Evolutionary conservation across 345 rosid genomes (phyloP), one percentile per base, ranked within the genome.

Genomic region (Lenwebbia sp.): DNA sequence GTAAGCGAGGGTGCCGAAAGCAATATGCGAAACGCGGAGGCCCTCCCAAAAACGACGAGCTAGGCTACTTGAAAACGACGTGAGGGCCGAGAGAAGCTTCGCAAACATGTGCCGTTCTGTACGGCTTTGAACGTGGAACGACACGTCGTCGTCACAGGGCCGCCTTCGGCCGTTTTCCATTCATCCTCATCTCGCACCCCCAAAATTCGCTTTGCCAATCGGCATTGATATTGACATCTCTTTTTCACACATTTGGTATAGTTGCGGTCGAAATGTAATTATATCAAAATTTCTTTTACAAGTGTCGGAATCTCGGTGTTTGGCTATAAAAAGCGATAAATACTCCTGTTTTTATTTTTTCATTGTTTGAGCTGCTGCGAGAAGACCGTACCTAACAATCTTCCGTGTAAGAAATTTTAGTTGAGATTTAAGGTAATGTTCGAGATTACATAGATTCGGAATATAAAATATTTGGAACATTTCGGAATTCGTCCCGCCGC

Each of bases 91-190:
- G 25, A 21, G 78, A 33, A 33, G 47, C 78, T 70, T 70, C 78
- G 25, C 78, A 9, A 4, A 19, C 47, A 9, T 4, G 78, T 10
- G 44, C 25, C 78, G 78, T 70, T 70, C 25, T 9, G 78, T 0
- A 22, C 78, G 78, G 13, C 78, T 70, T 13, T 37, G 78, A 70
- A 11, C 7, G 78, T 19, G 6, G 14, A 19, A 50, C 65, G 76
- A 47, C 85, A 55, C 82, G 87, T 84, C 83, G 19, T 22, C 84
- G 49, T 89, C 83, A 1, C 90, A 83, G 78, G 88, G 82, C 88
- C 88, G 88, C 84, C 82, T 4, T 83, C 50, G 74, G 88, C 83
- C 84, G 58, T 74, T 57, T 60, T 17, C 44, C 76, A 17, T 10
- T 17, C 40, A 7, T 62, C 40, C 40, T 28, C 30, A 28, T 62